Evolutionary conservation across 1,284 basidiomycete species (phyloP), one percentile per base, ranked within the genome.

Genomic region (Xanthoconium separans): DNA sequence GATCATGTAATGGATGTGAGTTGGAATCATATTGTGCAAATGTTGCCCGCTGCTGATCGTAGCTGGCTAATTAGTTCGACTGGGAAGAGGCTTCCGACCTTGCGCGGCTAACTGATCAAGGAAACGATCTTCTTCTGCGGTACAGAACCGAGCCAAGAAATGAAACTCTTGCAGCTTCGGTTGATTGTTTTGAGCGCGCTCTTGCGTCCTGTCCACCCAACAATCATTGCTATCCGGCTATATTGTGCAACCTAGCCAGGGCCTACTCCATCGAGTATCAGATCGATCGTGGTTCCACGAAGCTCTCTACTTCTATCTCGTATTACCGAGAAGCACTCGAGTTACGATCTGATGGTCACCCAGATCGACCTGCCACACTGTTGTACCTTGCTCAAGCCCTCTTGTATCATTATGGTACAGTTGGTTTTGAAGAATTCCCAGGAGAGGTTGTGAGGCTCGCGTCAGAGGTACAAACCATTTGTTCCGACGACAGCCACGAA

Each of bases 221-320:
- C 4, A 30, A 53, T 18, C 37, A 29, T 11, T 44, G 45, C 33
- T 34, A 30, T 24, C 30, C 50, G 2, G 44, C 44, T 2, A 58
- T 39, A 8, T 43, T 61, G 2, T 55, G 31, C 29, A 65, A 65
- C 47, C 34, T 63, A 5, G 63, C 58, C 1, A 50, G 7, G 6
- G 55, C 53, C 18, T 11, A 44, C 3, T 51, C 44, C n/a, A 43
- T 44, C 20, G 24, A n/a, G 2, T 55, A 33, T 31, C 52, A 36
- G 12, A 8, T 46, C 4, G 40, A 42, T 13, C 36, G 18, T 29
- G 13, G 10, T 10, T 15, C n/a, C 6, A 11, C 3, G 7, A 34
- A 39, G 2, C 40, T 53, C 22, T 34, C 15, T 2, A 22, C 5
- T 2, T 20, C 47, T 18, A 51, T 54, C 31, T 42, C 15, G 0